These are phyloP conservation scores for Cladosporium sp. DNA, from an alignment of 2,329 filamentous ascomycete genomes.

Conservation along the genomic window DNA sequence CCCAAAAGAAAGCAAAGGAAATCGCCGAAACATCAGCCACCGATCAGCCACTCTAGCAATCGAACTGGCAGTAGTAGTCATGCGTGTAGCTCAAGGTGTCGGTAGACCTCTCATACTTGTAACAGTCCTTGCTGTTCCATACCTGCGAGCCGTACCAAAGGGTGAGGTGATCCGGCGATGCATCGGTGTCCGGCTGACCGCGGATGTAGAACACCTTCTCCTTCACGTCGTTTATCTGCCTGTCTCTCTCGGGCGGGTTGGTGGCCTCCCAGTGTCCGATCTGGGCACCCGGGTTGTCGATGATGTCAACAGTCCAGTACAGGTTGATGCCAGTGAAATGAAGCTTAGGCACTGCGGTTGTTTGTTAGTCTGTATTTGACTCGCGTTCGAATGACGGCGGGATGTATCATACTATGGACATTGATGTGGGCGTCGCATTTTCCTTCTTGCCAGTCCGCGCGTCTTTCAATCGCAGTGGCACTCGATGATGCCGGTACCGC, in stretches of 20 bases:
- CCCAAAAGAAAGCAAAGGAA: too few species aligned
- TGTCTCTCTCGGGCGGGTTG: not conserved
- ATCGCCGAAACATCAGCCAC: too few species aligned
- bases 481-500: too few species aligned
- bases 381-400: not conserved
- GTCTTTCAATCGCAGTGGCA: too few species aligned
- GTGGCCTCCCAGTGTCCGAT: not conserved
- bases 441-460: too few species aligned
- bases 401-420: not conserved
- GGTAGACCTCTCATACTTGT: not conserved
- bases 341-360: not conserved
- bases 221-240: not conserved
- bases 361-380: not conserved
- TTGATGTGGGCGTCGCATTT: not conserved
- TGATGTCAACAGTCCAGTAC: not conserved
- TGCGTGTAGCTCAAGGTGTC: not conserved
- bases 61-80: not conserved
- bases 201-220: not conserved
- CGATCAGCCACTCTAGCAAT: too few species aligned
- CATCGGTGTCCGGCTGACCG: not conserved
- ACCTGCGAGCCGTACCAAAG: not conserved
- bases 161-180: not conserved
- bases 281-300: not conserved
- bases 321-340: not conserved
- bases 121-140: not conserved